A percentile compares a stretch with the other conserved stretches of the same genome.
Conservation (phyloP, 495 filamentous ascomycete genomes). For the Mytilinidion resinicola region DNA sequence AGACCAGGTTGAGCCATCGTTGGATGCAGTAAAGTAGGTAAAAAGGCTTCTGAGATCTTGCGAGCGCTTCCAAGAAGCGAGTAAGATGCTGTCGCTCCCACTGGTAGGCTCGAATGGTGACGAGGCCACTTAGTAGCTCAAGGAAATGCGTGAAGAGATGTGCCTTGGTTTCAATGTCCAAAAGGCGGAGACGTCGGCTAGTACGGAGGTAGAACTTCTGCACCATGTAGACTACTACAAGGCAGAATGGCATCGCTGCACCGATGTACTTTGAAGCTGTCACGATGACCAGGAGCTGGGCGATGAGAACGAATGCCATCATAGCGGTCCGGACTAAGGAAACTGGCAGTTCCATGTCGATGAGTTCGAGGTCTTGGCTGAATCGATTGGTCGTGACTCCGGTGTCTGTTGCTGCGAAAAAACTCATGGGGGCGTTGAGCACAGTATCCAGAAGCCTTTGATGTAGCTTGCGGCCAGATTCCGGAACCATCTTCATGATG, state of each 20-base stretch:
- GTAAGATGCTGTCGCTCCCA: conserved; percentile 26
- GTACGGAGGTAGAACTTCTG: conserved; percentile 53
- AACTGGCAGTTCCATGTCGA: conserved; percentile 33
- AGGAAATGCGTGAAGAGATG: conserved; percentile 42
- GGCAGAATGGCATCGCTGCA: conserved; percentile 5
- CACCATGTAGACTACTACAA: conserved; percentile 40
- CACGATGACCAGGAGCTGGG: conserved; percentile 13
- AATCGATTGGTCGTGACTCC: conserved; percentile 35
- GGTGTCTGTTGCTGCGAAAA: conserved; percentile 27
- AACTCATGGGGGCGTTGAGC: neutral
- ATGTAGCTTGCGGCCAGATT: conserved; percentile 8
- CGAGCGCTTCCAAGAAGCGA: conserved; percentile 28
- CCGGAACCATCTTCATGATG: conserved; percentile 12
- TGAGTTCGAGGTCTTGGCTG: conserved; percentile 37
- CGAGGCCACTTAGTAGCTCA: conserved; percentile 38
- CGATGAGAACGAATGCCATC: conserved; percentile 2
- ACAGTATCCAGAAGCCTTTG: conserved; percentile 6
- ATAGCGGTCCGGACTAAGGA: neutral
- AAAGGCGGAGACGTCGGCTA: conserved; percentile 50
- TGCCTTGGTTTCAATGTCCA: conserved; percentile 51
- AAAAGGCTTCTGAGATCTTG: conserved; percentile 39
- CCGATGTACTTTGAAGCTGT: conserved; percentile 10
- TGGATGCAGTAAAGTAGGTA: conserved; percentile 45
- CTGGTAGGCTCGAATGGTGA: conserved; percentile 42
- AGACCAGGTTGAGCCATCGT: conserved; percentile 39